These are phyloP conservation scores for Schizophyllum commune DNA, from an alignment of 1,284 basidiomycete species.

Conservation along the genomic window DNA sequence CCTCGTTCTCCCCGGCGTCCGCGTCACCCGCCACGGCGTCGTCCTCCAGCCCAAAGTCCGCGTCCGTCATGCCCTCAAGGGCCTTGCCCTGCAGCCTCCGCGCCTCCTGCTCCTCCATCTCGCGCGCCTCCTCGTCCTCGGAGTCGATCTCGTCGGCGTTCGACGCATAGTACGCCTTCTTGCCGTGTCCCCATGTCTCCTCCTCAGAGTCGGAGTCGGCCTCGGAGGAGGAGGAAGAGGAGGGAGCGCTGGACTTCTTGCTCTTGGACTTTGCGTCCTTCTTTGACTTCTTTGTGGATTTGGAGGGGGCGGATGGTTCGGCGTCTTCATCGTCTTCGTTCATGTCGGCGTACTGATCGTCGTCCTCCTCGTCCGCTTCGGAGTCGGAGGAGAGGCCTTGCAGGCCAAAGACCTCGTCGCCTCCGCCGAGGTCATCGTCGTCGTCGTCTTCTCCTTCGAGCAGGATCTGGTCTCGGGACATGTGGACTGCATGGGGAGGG, in stretches of 20 bases:
- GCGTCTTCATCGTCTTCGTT: slow-evolving; percentile 35
- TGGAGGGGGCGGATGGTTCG: slow-evolving; percentile 19
- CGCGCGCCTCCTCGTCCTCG: slow-evolving; percentile 79
- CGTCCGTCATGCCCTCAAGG: slow-evolving; percentile 65
- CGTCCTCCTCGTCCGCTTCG: slow-evolving; percentile 42
- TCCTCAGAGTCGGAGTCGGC: slow-evolving; percentile 47
- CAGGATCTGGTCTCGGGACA: slow-evolving; percentile 69
- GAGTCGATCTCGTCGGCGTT: slow-evolving; percentile 76
- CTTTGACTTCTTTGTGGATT: slow-evolving; percentile 25
- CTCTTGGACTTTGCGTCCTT: slow-evolving; percentile 31
- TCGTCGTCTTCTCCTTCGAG: slow-evolving; percentile 49
- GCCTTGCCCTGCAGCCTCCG: slow-evolving; percentile 72
- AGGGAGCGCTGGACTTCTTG: slow-evolving; percentile 11
- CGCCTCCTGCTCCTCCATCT: slow-evolving; percentile 86
- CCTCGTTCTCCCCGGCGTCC: slow-evolving; percentile 17
- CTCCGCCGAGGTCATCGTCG: slow-evolving; percentile 34
- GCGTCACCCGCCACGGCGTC: slow-evolving; percentile 33
- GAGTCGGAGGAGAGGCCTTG: slow-evolving; percentile 43
- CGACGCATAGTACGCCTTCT: slow-evolving; percentile 78
- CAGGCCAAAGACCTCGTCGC: slow-evolving; percentile 72
- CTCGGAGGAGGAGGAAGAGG: slow-evolving; percentile 12
- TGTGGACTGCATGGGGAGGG: slow-evolving; percentile 43
- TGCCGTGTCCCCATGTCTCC: slow-evolving; percentile 76
- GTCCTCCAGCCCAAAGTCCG: slow-evolving; percentile 83
- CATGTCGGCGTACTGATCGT: slow-evolving; percentile 33